Percentiles rank a stretch among this genome's conserved stretches.
phyloP scores from a whole-genome alignment of 2,329 filamentous ascomycete genomes.

The Ascosphaera apis region DNA sequence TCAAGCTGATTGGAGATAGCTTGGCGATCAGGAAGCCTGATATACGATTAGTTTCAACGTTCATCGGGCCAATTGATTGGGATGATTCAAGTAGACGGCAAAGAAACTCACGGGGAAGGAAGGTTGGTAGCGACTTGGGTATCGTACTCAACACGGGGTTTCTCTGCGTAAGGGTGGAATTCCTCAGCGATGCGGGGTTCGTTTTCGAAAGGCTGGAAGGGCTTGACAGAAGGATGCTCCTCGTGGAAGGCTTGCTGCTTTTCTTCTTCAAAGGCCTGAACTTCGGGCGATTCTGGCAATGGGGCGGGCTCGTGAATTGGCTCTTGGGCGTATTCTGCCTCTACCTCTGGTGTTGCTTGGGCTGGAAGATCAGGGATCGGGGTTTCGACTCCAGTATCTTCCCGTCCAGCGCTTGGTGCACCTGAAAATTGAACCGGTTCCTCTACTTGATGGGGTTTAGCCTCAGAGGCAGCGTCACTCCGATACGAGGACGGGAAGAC shows the following conservation, averaged over 20 bases:
- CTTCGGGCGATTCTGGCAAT: constrained; percentile 1
- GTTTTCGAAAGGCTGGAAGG: constrained; percentile 1
- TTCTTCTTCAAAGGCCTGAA: constrained; percentile 13
- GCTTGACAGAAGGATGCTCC: constrained; percentile 11
- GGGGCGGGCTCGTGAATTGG: constrained; percentile 21
- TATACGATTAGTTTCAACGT: constrained; percentile 20
- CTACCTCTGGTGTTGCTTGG: constrained; percentile 68
- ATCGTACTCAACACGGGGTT: constrained; percentile 4
- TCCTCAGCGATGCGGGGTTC: constrained; percentile 5
- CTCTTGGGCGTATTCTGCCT: constrained; percentile 44
- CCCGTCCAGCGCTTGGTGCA: constrained; percentile 79
- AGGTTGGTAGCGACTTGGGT: not conserved
- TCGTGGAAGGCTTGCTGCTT: constrained; percentile 13
- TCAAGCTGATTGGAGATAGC: constrained; percentile 26
- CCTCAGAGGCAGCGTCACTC: constrained; percentile 43
- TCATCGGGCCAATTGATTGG: constrained; percentile 10
- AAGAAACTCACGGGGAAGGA: not conserved
- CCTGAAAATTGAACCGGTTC: constrained; percentile 55
- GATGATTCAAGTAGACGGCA: too few species aligned
- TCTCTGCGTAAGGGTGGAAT: constrained; percentile 9
- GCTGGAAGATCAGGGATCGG: constrained; percentile 41
- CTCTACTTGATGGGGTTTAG: constrained; percentile 63
- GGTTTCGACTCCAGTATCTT: constrained; percentile 62
- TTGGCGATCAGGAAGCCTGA: constrained; percentile 11
- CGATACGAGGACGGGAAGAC: constrained; percentile 98